Evolutionary conservation across 1,284 basidiomycete species (phyloP), one percentile per base, ranked within the genome.

Genomic region (Apiotrichum akiyoshidainum): DNA sequence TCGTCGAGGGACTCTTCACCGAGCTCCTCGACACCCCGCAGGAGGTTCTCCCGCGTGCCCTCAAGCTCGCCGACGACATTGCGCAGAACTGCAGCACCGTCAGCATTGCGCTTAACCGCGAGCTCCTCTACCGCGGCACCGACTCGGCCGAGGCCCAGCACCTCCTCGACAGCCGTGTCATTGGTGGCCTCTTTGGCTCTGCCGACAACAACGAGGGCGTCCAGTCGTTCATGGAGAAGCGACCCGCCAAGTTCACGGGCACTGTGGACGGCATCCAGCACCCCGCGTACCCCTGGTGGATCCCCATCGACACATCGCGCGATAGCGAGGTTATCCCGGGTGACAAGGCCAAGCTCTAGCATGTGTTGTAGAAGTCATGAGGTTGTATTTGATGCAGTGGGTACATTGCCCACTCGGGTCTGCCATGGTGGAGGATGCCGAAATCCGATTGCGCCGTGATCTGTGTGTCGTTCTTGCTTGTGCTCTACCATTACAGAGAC

Each of bases 131-230:
- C 45, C 61, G 58, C 50, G 39, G 33, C 13, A 48, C 52, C 7
- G 17, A 35, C 34, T 35, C 21, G 16, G 58, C 61, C 26, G 61
- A 63, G 58, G 61, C 47, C 49, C 61, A 63, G 58, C 61, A 63
- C 53, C 61, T 63, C 14, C 61, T 63, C 50, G 61, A 63, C 50
- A 53, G 49, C 41, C 55, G 58, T 35, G 21, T 63, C 50, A 33
- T 63, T 40, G 57, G 49, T 42, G n/a, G 41, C 26, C 37, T 63
- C 26, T 63, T 55, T 46, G 17, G 19, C 5, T 46, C 45, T 12
- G 21, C 45, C 7, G 61, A 63, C 50, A 55, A 52, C 55, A 63
- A 57, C n/a, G 61, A 63, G 55, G 61, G 61, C 50, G 61, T 63
- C 45, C 33, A 45, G 45, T 13, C 55, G 26, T 63, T 63, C 53